These are phyloP conservation scores for Talaromyces sp. DNA, from an alignment of 2,329 filamentous ascomycete genomes.

Conservation along the genomic window DNA sequence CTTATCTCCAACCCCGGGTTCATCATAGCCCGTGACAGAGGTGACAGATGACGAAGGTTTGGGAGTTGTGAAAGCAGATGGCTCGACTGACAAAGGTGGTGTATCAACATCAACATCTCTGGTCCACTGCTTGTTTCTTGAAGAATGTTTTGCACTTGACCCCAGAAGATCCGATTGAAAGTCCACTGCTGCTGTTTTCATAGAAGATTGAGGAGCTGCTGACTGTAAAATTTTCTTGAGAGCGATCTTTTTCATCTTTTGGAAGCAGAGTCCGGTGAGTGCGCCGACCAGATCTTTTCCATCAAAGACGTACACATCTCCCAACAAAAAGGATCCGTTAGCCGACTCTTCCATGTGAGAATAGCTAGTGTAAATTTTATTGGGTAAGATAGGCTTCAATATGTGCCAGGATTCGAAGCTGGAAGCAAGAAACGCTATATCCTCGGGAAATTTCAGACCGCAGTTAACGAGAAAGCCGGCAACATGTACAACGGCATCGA, in stretches of 20 bases:
- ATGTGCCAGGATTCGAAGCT: slow-evolving; percentile 25
- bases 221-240: background rate
- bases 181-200: background rate
- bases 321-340: slow-evolving; percentile 31
- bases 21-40: background rate
- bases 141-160: background rate
- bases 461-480: slow-evolving; percentile 21
- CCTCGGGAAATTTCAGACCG: slow-evolving; percentile 7
- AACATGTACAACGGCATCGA: slow-evolving; percentile 18
- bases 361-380: slow-evolving; percentile 20
- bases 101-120: background rate
- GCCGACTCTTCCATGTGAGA: slow-evolving; percentile 23
- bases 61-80: background rate
- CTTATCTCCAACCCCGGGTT: background rate
- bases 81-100: background rate
- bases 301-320: slow-evolving; percentile 50
- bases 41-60: background rate
- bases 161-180: background rate
- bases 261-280: slow-evolving; percentile 4
- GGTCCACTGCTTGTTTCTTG: background rate
- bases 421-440: background rate
- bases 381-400: slow-evolving; percentile 14
- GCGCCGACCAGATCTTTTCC: background rate
- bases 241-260: slow-evolving; percentile 7
- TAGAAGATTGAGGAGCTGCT: background rate